phyloP scores from a whole-genome alignment of 371 early-diverging fungal species.

The Mortierella sp. region DNA sequence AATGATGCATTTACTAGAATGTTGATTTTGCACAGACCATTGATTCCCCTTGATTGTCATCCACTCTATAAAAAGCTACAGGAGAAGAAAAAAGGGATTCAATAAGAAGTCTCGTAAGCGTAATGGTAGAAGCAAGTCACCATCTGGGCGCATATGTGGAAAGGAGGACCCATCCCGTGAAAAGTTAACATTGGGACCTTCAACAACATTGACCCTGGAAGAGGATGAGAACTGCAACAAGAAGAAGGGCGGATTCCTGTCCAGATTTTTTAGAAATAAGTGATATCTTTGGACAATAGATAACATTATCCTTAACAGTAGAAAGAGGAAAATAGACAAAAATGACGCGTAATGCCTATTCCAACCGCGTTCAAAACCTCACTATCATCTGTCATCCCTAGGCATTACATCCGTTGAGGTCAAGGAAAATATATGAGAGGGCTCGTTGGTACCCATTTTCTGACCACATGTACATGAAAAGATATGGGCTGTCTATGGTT shows the following conservation, averaged over 20 bases:
- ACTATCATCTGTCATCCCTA: too few relatives aligned
- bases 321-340: neutral
- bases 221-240: neutral
- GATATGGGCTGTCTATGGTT: too few relatives aligned
- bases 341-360: conserved; percentile 4
- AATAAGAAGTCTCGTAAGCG: conserved; percentile 1
- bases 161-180: neutral
- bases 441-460: too few relatives aligned
- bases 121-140: neutral
- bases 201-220: neutral
- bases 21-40: too few relatives aligned
- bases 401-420: neutral
- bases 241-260: neutral
- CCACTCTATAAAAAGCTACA: conserved; percentile 19
- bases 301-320: neutral
- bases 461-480: too few relatives aligned
- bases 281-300: neutral
- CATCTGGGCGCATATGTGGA: neutral
- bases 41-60: too few relatives aligned
- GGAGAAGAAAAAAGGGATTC: conserved; percentile 40
- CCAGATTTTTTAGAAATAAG: conserved; percentile 9
- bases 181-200: neutral
- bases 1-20: neutral
- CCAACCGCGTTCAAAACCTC: neutral
- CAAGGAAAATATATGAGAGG: neutral